Conservation (phyloP, 108 stramenopile genomes). For the Heterococcus sp. region DNA sequence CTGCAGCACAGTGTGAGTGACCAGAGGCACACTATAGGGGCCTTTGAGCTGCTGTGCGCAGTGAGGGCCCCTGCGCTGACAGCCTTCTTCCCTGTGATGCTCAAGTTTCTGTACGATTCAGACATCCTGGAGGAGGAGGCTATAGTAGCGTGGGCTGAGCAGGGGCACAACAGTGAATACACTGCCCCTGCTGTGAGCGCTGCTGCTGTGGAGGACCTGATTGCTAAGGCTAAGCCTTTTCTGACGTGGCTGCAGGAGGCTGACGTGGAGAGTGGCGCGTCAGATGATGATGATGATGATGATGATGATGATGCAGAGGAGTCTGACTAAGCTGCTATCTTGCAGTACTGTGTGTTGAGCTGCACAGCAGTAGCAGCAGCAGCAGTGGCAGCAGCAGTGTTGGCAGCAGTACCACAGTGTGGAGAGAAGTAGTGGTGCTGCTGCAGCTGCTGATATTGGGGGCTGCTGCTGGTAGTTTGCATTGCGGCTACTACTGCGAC, state of each 20-base stretch:
- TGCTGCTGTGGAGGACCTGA: conserved; percentile 38
- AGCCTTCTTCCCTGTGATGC: conserved; percentile 45
- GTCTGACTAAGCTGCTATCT: too few species aligned
- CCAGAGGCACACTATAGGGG: conserved; percentile 46
- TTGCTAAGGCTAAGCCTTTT: conserved; percentile 40
- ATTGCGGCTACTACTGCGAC: too few species aligned
- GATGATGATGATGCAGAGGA: too few species aligned
- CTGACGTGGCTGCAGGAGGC: conserved; percentile 60
- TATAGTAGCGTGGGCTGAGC: conserved; percentile 56
- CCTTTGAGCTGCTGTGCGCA: conserved; percentile 49
- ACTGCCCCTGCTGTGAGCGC: conserved; percentile 33
- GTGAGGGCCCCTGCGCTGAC: conserved; percentile 26
- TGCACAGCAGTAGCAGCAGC: too few species aligned
- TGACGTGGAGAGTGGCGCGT: conserved; percentile 57
- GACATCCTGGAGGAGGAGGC: conserved; percentile 58
- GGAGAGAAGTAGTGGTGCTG: too few species aligned
- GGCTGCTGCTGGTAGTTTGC: too few species aligned
- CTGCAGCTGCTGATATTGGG: too few species aligned
- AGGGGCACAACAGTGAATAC: conserved; percentile 44
- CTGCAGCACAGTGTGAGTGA: conserved; percentile 17
- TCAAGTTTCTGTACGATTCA: conserved; percentile 51
- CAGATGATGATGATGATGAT: too few species aligned
- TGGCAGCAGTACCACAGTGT: too few species aligned
- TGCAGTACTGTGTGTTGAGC: too few species aligned
- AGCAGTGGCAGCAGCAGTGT: too few species aligned